Evolutionary conservation across 2,329 filamentous ascomycete genomes (phyloP).

Genomic region (Apiospora rasikravindrae): DNA sequence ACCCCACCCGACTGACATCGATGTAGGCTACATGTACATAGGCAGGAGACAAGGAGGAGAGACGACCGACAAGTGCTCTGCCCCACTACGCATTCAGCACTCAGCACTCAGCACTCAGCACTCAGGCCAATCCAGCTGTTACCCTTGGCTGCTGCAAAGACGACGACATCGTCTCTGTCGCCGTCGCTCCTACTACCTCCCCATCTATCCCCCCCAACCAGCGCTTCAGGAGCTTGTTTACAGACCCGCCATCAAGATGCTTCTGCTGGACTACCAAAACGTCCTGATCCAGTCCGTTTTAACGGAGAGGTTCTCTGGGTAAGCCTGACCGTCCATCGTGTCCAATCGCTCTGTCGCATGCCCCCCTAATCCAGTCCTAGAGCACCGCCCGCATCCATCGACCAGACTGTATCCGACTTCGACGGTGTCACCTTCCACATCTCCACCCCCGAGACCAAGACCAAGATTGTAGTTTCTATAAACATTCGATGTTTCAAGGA

Average conservation of each 20-base stretch:
- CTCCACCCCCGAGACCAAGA: constrained; percentile 91
- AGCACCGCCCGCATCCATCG: constrained; percentile 84
- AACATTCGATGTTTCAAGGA: constrained; percentile 95
- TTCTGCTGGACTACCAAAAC: constrained; percentile 99
- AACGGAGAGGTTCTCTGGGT: constrained; percentile 93
- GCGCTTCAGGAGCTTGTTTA: constrained; percentile 18
- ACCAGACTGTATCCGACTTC: constrained; percentile 98
- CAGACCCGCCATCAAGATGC: constrained; percentile 58
- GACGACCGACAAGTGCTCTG: not conserved
- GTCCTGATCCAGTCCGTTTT: constrained; percentile 96
- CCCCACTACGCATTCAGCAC: not conserved
- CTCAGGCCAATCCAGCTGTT: constrained; percentile 6
- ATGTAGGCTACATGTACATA: not conserved
- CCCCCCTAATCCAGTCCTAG: constrained; percentile 50
- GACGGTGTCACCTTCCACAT: constrained; percentile 99
- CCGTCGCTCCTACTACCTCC: constrained; percentile 22
- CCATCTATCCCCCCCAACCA: constrained; percentile 30
- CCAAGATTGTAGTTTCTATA: constrained; percentile 92
- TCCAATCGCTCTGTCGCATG: not conserved
- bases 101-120: not conserved
- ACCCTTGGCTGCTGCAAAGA: not conserved
- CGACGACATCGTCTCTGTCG: constrained; percentile 15
- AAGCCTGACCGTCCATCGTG: constrained; percentile 35
- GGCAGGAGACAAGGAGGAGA: not conserved
- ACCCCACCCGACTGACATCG: constrained; percentile 3